Percentiles rank a stretch among this genome's conserved stretches.
Evolutionary conservation across 2,329 filamentous ascomycete species (phyloP).

Genomic region (Colletotrichum simmondsii): DNA sequence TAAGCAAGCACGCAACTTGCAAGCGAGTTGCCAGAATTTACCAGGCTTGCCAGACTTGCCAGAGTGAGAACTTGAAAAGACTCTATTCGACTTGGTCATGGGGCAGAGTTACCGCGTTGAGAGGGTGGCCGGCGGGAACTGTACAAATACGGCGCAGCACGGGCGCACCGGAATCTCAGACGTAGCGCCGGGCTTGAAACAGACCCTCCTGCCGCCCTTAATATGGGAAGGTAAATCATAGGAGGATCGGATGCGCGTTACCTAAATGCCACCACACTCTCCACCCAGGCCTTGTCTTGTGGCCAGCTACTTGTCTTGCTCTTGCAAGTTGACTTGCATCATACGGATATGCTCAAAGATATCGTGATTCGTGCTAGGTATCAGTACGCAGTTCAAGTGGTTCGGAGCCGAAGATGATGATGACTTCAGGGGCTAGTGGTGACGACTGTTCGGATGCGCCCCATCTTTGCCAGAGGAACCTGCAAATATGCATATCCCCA

Average conservation of each 20-base stretch:
- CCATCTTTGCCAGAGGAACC: background rate
- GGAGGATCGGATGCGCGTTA: background rate
- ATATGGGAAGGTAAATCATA: conserved; percentile 33
- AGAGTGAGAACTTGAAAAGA: background rate
- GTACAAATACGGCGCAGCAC: background rate
- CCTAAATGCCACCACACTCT: conserved; percentile 1
- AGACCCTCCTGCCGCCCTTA: conserved; percentile 26
- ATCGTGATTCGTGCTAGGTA: background rate
- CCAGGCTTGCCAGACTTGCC: too few species aligned
- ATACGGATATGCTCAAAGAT: background rate
- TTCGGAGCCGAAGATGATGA: background rate
- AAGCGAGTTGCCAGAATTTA: background rate
- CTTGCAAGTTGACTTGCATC: too few species aligned
- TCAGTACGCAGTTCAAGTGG: background rate
- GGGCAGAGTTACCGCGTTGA: background rate
- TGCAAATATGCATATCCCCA: background rate
- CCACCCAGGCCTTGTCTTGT: background rate
- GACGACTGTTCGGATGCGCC: background rate
- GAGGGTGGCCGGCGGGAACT: background rate
- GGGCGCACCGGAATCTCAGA: conserved; percentile 27
- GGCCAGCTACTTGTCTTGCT: background rate
- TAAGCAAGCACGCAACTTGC: background rate
- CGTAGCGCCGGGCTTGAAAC: conserved; percentile 30
- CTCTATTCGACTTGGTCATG: background rate
- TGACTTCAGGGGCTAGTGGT: background rate